These are phyloP conservation scores for Pythium diclinum DNA, from an alignment of 352 stramenopile genomes.

Conservation along the genomic window DNA sequence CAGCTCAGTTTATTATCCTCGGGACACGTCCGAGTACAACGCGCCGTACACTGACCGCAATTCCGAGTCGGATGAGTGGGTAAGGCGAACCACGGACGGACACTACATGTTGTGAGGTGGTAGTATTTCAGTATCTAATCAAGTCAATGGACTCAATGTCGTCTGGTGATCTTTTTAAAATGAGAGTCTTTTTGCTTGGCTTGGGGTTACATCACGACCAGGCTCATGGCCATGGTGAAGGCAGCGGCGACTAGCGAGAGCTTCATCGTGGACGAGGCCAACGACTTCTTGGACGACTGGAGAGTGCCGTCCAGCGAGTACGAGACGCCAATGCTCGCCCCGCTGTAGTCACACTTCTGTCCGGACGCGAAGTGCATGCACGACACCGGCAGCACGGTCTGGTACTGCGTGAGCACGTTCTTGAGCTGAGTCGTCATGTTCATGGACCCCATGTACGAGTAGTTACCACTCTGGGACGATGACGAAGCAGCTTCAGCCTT, in stretches of 20 bases:
- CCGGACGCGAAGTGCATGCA: slow-evolving; percentile 33
- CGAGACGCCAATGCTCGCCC: slow-evolving; percentile 25
- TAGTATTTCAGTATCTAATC: background rate
- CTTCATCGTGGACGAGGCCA: background rate
- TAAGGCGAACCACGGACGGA: background rate
- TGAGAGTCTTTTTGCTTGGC: background rate
- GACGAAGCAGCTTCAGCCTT: background rate
- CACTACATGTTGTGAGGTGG: slow-evolving; percentile 3
- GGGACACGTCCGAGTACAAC: slow-evolving; percentile 21
- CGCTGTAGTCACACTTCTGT: slow-evolving; percentile 28
- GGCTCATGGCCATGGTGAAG: background rate
- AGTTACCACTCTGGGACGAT: background rate
- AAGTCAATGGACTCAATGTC: background rate
- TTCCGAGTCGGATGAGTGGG: slow-evolving; percentile 19
- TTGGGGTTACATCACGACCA: background rate
- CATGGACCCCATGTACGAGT: background rate
- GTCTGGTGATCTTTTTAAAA: background rate
- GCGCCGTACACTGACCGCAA: slow-evolving; percentile 16
- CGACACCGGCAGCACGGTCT: slow-evolving; percentile 13
- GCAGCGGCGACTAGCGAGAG: background rate
- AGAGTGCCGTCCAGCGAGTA: slow-evolving; percentile 16
- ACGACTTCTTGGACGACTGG: slow-evolving; percentile 3
- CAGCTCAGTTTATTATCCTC: slow-evolving; percentile 2
- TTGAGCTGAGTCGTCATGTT: slow-evolving; percentile 8
- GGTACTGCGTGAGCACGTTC: background rate